These are phyloP conservation scores for Linnemannia schmuckeri DNA, from an alignment of 192 early-diverging fungal genomes.

Conservation along the genomic window DNA sequence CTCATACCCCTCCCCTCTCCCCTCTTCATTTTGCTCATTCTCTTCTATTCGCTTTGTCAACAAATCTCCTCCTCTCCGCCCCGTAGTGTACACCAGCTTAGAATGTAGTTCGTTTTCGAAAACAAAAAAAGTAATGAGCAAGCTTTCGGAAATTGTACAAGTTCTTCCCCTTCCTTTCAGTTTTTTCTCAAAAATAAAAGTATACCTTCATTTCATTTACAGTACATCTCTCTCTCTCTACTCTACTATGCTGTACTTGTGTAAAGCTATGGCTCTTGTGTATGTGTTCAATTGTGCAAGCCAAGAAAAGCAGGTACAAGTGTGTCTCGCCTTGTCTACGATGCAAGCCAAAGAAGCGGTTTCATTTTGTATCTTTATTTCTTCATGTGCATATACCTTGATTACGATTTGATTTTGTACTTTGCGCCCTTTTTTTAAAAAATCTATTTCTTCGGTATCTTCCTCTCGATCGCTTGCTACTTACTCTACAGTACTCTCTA, in stretches of 20 bases:
- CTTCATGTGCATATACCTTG: too few relatives aligned
- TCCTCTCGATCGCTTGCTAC: too few relatives aligned
- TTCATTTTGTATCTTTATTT: too few relatives aligned
- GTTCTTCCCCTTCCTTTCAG: background rate
- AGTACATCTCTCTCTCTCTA: background rate
- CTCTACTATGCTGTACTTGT: background rate
- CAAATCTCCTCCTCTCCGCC: background rate
- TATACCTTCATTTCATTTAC: background rate
- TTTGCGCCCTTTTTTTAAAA: too few relatives aligned
- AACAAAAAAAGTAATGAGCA: background rate
- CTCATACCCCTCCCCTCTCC: background rate
- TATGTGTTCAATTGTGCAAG: background rate
- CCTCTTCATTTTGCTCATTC: background rate
- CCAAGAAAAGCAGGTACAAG: background rate
- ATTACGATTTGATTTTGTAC: too few relatives aligned
- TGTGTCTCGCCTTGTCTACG: too few relatives aligned
- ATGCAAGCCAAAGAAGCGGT: too few relatives aligned
- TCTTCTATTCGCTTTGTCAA: background rate
- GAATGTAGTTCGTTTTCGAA: background rate
- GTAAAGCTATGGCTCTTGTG: background rate
- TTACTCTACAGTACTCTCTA: too few relatives aligned
- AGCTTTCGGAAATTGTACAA: background rate
- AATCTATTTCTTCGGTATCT: too few relatives aligned
- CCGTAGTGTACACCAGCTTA: background rate
- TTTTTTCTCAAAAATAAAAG: background rate